A percentile compares a stretch with the other conserved stretches of the same genome.
Conservation (phyloP, 2,329 filamentous ascomycete genomes). For the Neodidymelliopsis sp. region DNA sequence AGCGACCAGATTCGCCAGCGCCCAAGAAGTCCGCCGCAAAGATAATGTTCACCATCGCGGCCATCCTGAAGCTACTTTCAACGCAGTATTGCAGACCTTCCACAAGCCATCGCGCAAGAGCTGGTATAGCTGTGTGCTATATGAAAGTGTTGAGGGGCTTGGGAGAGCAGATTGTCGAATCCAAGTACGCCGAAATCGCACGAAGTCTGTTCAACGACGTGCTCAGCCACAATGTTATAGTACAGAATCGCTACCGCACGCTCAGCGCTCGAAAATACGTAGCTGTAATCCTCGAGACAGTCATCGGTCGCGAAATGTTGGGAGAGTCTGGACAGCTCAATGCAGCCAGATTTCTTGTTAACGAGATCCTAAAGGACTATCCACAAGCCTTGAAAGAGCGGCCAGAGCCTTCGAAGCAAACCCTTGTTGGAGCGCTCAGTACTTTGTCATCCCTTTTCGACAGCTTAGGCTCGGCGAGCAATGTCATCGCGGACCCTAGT, state of each 20-base stretch:
- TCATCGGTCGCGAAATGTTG: conserved; percentile 80
- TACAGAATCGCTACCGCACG: conserved; percentile 85
- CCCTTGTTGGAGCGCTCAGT: conserved; percentile 78
- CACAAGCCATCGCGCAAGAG: conserved; percentile 80
- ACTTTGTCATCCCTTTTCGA: conserved; percentile 80
- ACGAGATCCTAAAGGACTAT: conserved; percentile 91
- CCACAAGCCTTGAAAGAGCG: conserved; percentile 87
- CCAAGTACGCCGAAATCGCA: conserved; percentile 81
- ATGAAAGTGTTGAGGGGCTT: conserved; percentile 79
- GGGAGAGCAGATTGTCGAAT: conserved; percentile 82
- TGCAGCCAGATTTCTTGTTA: conserved; percentile 82
- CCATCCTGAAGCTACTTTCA: conserved; percentile 81
- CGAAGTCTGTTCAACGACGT: conserved; percentile 83
- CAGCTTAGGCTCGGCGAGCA: conserved; percentile 82
- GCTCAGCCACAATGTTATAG: conserved; percentile 76
- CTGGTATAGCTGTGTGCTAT: conserved; percentile 87
- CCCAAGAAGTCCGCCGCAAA: conserved; percentile 75
- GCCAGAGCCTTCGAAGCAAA: conserved; percentile 87
- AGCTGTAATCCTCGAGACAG: conserved; percentile 81
- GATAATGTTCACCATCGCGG: conserved; percentile 75
- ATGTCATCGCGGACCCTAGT: conserved; percentile 79
- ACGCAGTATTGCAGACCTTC: conserved; percentile 79
- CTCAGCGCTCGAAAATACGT: conserved; percentile 86
- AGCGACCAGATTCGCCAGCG: conserved; percentile 75
- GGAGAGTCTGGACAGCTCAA: conserved; percentile 88